A percentile compares a stretch with the other conserved stretches of the same genome.
phyloP scores from a whole-genome alignment of 2,329 filamentous ascomycete species.

The Gaeumannomyces sp. region DNA sequence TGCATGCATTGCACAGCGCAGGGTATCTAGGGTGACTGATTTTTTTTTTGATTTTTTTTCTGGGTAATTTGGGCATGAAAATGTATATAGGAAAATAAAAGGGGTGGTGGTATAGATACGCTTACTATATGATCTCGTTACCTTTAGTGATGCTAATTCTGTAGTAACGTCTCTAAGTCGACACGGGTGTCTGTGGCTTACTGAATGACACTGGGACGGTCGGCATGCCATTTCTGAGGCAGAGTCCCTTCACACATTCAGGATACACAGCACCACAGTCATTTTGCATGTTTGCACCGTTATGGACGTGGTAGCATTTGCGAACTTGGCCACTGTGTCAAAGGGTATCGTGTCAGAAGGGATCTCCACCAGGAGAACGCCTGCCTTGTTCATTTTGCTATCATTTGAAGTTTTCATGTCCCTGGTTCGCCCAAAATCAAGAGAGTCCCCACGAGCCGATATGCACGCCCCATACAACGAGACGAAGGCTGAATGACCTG shows the following conservation, averaged over 20 bases:
- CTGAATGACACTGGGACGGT: too few relatives aligned
- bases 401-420: conserved; percentile 7
- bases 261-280: neutral
- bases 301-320: too few relatives aligned
- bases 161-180: too few relatives aligned
- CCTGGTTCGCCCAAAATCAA: conserved; percentile 1
- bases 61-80: neutral
- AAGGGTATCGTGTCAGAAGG: neutral
- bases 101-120: neutral
- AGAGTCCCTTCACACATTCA: neutral
- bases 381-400: conserved; percentile 8
- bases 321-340: neutral
- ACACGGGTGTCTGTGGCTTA: too few relatives aligned
- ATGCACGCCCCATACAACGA: neutral
- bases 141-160: neutral
- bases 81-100: neutral
- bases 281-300: neutral
- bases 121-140: neutral
- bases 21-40: neutral
- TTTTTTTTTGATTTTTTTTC: too few relatives aligned
- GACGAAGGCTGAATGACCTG: neutral
- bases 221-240: too few relatives aligned
- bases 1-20: neutral
- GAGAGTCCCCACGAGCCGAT: neutral
- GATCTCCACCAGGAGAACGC: neutral